Base-by-base conservation (phyloP, 495 filamentous ascomycete genomes). In the Penicillium robsamsonii region DNA sequence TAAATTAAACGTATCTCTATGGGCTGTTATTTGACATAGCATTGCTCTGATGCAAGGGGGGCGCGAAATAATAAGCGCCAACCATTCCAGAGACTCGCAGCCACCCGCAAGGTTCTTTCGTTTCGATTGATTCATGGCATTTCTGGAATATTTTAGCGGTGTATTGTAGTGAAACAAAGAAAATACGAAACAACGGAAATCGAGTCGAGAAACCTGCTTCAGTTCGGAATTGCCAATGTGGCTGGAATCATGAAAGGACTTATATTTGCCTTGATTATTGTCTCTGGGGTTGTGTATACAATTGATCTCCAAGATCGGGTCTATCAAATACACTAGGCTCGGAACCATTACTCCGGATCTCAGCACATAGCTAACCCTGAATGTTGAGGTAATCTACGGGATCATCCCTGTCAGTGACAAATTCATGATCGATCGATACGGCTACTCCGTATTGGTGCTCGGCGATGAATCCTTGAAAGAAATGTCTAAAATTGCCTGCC, bases 31-130 rank as follows among this genome's bases (percentile, higher is more conserved):
- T 56, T 46, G 12, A 51, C 38, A 10, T 37, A 50, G 46, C 65
- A 68, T 68, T 55, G 46, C 60, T 66, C 62, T 57, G 63, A 68
- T 50, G 65, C 65, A 68, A 68, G 65, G 65, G 65, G 60, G 55
- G 18, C 10, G 20, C 25, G n/a, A 53, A 51, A 30, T 20, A 11
- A 17, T 17, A 49, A 51, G 52, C 42, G 18, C 29, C 13, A 50
- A 55, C n/a, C 46, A 25, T 56, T 57, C 41, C 47, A 24, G 22
- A 51, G 51, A 33, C 35, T 54, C 44, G 40, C 37, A 38, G 42
- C n/a, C 45, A 49, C 8, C 44, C 37, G 52, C 53, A 59, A 59
- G 54, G 59, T 40, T 27, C 24, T n/a, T 35, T 38, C 44, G 1
- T 42, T 43, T 38, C 5, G 25, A 22, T 56, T 33, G 30, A 20